Evolutionary conservation across 78 protist species (phyloP).

Genomic region (Dictyostelium brefeldianum): DNA sequence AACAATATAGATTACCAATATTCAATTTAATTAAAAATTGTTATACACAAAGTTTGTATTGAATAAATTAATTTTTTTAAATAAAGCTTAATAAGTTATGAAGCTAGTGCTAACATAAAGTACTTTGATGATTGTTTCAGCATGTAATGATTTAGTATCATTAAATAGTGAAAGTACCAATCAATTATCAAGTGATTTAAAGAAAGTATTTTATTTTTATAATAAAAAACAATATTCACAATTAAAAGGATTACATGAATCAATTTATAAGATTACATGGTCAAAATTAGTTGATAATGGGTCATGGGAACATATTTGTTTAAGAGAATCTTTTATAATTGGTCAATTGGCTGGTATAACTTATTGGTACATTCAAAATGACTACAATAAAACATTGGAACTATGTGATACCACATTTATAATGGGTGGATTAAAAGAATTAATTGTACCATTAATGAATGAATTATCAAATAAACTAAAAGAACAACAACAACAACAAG

Average conservation of each 20-base stretch:
- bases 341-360: conserved; percentile 23
- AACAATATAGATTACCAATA: neutral
- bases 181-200: conserved; percentile 24
- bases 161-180: neutral
- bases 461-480: neutral
- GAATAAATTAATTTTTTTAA: neutral
- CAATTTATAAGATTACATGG: conserved; percentile 40
- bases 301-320: conserved; percentile 27
- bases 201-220: conserved; percentile 25
- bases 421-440: conserved; percentile 35
- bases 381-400: conserved; percentile 9
- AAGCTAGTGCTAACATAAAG: too few species aligned
- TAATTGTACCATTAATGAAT: conserved; percentile 21
- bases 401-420: conserved; percentile 17
- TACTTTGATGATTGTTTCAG: too few species aligned
- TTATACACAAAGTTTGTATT: conserved; percentile 8
- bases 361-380: conserved; percentile 4
- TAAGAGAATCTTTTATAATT: conserved; percentile 27
- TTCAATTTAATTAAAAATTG: conserved; percentile 16
- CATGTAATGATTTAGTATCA: conserved; percentile 24
- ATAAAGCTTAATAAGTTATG: too few species aligned
- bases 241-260: conserved; percentile 11
- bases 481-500: neutral
- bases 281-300: neutral
- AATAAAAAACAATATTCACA: conserved; percentile 35